A percentile compares a stretch with the other conserved stretches of the same genome.
Conservation (phyloP, 345 rosid genomes). For the Murraya koenigii region DNA sequence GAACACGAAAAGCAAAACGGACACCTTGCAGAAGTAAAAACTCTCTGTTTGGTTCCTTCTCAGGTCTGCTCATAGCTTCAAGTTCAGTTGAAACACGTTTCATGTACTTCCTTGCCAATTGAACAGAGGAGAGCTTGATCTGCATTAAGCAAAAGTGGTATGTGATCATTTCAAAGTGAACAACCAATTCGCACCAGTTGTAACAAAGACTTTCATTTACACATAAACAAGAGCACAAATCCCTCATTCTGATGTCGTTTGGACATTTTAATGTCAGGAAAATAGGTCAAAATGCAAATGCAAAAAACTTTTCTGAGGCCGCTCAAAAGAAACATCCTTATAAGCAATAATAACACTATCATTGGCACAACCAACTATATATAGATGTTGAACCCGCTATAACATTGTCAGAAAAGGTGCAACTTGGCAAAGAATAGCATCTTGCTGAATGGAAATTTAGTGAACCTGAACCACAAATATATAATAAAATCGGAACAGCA, state of each 20-base stretch:
- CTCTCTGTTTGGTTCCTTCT: conserved; percentile 92
- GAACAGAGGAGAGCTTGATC: conserved; percentile 97
- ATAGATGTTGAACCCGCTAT: background rate
- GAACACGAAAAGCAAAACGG: conserved; percentile 94
- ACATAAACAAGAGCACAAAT: background rate
- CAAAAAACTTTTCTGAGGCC: background rate
- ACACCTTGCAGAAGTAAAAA: conserved; percentile 92
- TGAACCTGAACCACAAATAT: background rate
- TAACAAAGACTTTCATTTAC: background rate
- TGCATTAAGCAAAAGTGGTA: conserved; percentile 23
- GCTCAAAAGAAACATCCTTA: background rate
- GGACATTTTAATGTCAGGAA: background rate
- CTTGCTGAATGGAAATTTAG: background rate
- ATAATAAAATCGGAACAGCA: background rate
- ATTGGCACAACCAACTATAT: background rate
- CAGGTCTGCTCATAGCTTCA: conserved; percentile 69
- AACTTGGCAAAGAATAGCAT: background rate
- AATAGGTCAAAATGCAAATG: background rate
- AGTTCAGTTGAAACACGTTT: conserved; percentile 87
- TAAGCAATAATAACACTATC: background rate
- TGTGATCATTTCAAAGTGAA: background rate
- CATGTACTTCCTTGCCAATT: conserved; percentile 94
- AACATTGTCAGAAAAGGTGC: background rate
- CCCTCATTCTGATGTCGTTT: background rate
- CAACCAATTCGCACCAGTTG: background rate